Percentiles rank a stretch among this genome's conserved stretches.
These are phyloP conservation scores for Camelina hispida DNA, from an alignment of 345 rosid genomes.

Conservation along the genomic window DNA sequence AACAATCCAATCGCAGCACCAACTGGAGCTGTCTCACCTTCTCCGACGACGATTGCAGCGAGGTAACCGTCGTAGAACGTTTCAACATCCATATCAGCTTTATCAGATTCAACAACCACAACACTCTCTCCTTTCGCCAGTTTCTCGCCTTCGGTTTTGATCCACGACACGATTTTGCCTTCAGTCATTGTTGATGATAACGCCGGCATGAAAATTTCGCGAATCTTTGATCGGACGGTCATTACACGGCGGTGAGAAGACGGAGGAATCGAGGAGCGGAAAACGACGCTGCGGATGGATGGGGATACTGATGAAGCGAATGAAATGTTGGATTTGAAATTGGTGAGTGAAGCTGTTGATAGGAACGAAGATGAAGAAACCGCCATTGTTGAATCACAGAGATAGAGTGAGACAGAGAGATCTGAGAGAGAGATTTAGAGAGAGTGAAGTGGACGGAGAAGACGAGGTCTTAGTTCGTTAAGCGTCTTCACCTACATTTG, in stretches of 20 bases:
- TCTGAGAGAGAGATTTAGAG: slow-evolving; percentile 30
- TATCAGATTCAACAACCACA: slow-evolving; percentile 96
- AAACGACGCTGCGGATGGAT: slow-evolving; percentile 40
- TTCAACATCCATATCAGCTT: slow-evolving; percentile 98
- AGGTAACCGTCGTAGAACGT: slow-evolving; percentile 93
- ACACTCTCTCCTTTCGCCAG: slow-evolving; percentile 94
- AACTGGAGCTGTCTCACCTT: slow-evolving; percentile 88
- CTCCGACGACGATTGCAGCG: slow-evolving; percentile 93
- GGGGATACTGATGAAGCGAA: slow-evolving; percentile 49
- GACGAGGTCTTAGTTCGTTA: slow-evolving; percentile 71
- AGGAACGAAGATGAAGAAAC: slow-evolving; percentile 54
- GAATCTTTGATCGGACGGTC: slow-evolving; percentile 74
- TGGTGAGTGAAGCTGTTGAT: slow-evolving; percentile 46
- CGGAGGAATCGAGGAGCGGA: slow-evolving; percentile 43
- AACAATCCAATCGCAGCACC: slow-evolving; percentile 85
- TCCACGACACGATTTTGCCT: slow-evolving; percentile 97
- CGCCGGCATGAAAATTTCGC: slow-evolving; percentile 99
- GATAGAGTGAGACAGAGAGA: slow-evolving; percentile 31
- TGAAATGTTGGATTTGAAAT: slow-evolving; percentile 47
- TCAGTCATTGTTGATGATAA: slow-evolving; percentile 99
- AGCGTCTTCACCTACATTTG: slow-evolving; percentile 48
- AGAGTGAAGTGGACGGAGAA: slow-evolving; percentile 69
- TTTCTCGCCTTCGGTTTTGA: slow-evolving; percentile 89
- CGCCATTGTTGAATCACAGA: slow-evolving; percentile 52
- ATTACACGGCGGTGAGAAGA: slow-evolving; percentile 41